phyloP scores from a whole-genome alignment of 2,329 filamentous ascomycete genomes.

The Leptoxyphium fumago region DNA sequence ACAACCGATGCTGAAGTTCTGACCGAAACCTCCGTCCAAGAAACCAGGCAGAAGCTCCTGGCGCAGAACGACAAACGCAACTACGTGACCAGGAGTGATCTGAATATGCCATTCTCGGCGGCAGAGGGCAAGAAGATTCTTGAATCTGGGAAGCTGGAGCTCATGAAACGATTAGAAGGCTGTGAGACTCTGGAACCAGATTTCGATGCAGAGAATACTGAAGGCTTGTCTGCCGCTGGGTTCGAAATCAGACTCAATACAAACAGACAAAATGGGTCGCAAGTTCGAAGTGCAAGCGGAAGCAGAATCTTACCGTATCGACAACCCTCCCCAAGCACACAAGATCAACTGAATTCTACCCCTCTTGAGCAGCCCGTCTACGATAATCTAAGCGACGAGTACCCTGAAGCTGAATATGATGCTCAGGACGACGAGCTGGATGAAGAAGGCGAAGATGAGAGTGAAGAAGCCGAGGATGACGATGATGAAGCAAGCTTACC shows the following conservation, averaged over 20 bases:
- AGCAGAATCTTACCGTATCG: neutral
- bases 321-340: neutral
- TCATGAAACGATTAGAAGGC: constrained; percentile 35
- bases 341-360: neutral
- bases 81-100: constrained; percentile 26
- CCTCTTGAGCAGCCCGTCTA: neutral
- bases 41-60: neutral
- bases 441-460: constrained; percentile 50
- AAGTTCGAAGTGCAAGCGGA: neutral
- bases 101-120: constrained; percentile 35
- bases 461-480: constrained; percentile 62
- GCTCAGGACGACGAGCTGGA: constrained; percentile 29
- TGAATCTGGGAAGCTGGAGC: constrained; percentile 34
- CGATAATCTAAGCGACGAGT: neutral
- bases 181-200: constrained; percentile 20
- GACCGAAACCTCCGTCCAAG: neutral
- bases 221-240: neutral
- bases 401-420: neutral
- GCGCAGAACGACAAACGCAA: constrained; percentile 1
- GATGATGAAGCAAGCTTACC: constrained; percentile 24
- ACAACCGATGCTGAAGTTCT: neutral
- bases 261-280: constrained; percentile 1
- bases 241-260: constrained; percentile 5
- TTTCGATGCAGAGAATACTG: neutral
- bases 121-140: constrained; percentile 34